Conservation (phyloP, 140 eudicot genomes). For the Ambrosia hybrid region DNA sequence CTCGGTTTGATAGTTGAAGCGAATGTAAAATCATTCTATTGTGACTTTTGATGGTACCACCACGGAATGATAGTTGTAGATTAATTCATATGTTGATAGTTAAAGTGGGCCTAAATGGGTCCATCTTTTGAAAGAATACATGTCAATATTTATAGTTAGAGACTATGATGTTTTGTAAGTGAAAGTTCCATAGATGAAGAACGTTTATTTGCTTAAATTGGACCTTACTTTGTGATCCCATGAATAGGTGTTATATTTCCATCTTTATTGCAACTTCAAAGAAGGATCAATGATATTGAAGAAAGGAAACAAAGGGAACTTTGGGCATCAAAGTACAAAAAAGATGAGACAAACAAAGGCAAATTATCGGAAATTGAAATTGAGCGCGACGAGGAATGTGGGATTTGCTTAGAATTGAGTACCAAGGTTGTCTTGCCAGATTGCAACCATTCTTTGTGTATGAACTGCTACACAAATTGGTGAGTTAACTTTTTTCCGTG, state of each 20-base stretch:
- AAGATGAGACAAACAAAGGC: conserved; percentile 55
- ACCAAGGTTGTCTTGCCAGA: conserved; percentile 75
- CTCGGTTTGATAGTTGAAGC: not conserved
- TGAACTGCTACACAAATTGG: conserved; percentile 80
- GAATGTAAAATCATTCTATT: not conserved
- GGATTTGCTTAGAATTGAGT: conserved; percentile 75
- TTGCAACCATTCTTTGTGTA: conserved; percentile 79
- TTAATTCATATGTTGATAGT: not conserved
- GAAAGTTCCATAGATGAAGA: not conserved
- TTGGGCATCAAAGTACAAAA: conserved; percentile 60
- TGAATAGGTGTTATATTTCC: conserved; percentile 74
- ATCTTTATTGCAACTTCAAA: conserved; percentile 79
- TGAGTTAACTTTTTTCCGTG: conserved; percentile 30
- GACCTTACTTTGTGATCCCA: conserved; percentile 21
- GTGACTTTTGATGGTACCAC: too few species aligned
- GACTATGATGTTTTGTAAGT: not conserved
- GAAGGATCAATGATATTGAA: conserved; percentile 76
- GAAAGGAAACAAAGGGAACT: conserved; percentile 76
- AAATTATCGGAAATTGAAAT: conserved; percentile 63
- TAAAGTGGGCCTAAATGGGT: not conserved
- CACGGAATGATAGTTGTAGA: too few species aligned
- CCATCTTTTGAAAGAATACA: too few species aligned
- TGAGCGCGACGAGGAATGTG: conserved; percentile 94
- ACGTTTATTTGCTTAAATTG: not conserved
- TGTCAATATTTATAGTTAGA: not conserved